Evolutionary conservation across 2,329 filamentous ascomycete species (phyloP), one percentile per base, ranked within the genome.

Genomic region (Cadophora gregata): DNA sequence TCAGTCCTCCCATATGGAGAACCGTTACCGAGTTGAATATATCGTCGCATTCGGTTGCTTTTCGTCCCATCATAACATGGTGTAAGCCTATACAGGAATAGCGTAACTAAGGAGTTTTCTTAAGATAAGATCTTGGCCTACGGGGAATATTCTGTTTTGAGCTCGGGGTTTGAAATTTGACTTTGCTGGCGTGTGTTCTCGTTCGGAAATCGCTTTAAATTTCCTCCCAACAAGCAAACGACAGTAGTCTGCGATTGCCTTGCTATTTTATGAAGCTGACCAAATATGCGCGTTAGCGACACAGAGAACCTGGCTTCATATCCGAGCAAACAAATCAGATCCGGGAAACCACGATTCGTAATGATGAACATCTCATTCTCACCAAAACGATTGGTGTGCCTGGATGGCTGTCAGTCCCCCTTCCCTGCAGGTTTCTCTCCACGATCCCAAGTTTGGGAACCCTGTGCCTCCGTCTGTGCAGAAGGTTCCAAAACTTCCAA

Each of bases 251-350:
- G 10, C 42, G 42, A 47, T 53, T 19, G 12, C 50, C 27, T 53
- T 53, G 25, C 14, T 53, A 31, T 31, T 14, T 31, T n/a, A 4
- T 27, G 27, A 29, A 53, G 50, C 50, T 53, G 50, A 31, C 50
- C 50, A 31, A 24, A 53, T 25, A 53, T 53, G 10, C 12, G 14
- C 50, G 4, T n/a, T 53, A 19, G 50, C 14, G 50, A 53, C 7
- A 31, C 14, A 29, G 16, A 19, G 50, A 53, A 12, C 25, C 50
- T 31, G 27, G 31, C 50, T 31, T 53, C n/a, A 6, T 31, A 53
- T 16, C 27, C 50, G 50, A 53, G 50, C 50, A 53, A 31, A 53
- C 50, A 53, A 53, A 53, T 53, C 50, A n/a, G 50, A 53, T 53
- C 25, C n/a, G 25, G 27, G 6, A 53, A 27, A 53, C 31, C 50